Percentiles rank a stretch among this genome's conserved stretches.
Conservation (phyloP, 345 rosid species). For the Sonneratia alba region DNA sequence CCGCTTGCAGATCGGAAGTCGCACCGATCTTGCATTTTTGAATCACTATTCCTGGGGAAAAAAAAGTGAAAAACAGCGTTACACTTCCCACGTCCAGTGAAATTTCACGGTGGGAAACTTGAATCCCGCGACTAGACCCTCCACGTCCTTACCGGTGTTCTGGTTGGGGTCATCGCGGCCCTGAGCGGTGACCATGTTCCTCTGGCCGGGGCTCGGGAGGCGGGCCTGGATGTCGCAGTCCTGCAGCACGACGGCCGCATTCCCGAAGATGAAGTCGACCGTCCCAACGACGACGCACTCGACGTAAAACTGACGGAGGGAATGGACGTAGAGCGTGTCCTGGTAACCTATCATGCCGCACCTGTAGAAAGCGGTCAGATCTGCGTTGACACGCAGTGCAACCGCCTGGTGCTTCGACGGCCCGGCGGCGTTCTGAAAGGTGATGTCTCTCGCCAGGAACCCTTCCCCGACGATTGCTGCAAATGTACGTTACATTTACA, state of each 20-base stretch:
- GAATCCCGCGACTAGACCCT: no score
- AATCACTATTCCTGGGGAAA: constrained; percentile 36
- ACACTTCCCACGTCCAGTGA: no score
- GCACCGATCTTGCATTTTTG: constrained; percentile 64
- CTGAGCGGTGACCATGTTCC: constrained; percentile 73
- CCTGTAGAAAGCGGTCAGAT: constrained; percentile 45
- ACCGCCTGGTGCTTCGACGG: constrained; percentile 82
- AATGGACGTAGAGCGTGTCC: constrained; percentile 72
- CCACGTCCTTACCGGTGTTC: constrained; percentile 33
- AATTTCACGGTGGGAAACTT: no score
- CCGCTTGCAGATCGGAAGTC: constrained; percentile 38
- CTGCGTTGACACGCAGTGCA: constrained; percentile 60
- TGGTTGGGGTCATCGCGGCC: constrained; percentile 62
- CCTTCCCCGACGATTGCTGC: constrained; percentile 67
- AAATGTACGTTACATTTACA: no score
- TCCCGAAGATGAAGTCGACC: constrained; percentile 72
- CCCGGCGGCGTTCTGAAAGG: constrained; percentile 65
- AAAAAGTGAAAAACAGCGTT: no score
- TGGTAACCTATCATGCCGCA: constrained; percentile 64
- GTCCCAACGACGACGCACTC: constrained; percentile 48
- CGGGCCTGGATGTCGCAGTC: constrained; percentile 69
- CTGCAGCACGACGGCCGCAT: constrained; percentile 53
- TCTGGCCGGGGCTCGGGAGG: constrained; percentile 44
- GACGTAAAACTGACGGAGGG: constrained; percentile 55
- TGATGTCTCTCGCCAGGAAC: constrained; percentile 61